Evolutionary conservation across 2,329 filamentous ascomycete genomes (phyloP).

Genomic region (Botrytis cinerea): DNA sequence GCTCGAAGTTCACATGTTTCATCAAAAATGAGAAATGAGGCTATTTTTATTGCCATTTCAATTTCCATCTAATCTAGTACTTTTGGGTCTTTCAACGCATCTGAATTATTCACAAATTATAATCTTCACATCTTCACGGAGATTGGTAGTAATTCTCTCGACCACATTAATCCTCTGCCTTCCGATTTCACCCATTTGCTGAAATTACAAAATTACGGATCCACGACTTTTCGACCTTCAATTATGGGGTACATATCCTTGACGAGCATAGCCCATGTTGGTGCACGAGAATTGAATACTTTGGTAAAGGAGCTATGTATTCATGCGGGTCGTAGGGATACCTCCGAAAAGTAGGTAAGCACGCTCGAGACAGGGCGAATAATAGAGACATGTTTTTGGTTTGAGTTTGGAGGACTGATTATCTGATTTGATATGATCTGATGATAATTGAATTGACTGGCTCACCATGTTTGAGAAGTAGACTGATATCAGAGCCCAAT

Average conservation of each 20-base stretch:
- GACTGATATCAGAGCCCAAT: conserved; percentile 6
- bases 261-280: background rate
- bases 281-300: conserved; percentile 4
- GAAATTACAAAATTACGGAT: conserved; percentile 11
- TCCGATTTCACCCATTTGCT: conserved; percentile 4
- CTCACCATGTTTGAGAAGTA: background rate
- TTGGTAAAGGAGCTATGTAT: background rate
- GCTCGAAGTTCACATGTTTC: background rate
- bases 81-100: background rate
- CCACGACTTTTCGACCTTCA: background rate
- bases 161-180: background rate
- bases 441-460: conserved; percentile 4
- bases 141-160: background rate
- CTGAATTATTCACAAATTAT: background rate
- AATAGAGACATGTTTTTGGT: background rate
- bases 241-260: conserved; percentile 16
- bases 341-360: conserved; percentile 8
- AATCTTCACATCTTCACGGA: conserved; percentile 1
- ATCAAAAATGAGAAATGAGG: background rate
- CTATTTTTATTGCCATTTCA: background rate
- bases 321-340: background rate
- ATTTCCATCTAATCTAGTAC: background rate
- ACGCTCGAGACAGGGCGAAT: background rate
- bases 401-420: background rate
- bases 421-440: conserved; percentile 1